A percentile compares a stretch with the other conserved stretches of the same genome.
Evolutionary conservation across 2,329 filamentous ascomycete genomes (phyloP).

Genomic region (Diplodia intermedia): DNA sequence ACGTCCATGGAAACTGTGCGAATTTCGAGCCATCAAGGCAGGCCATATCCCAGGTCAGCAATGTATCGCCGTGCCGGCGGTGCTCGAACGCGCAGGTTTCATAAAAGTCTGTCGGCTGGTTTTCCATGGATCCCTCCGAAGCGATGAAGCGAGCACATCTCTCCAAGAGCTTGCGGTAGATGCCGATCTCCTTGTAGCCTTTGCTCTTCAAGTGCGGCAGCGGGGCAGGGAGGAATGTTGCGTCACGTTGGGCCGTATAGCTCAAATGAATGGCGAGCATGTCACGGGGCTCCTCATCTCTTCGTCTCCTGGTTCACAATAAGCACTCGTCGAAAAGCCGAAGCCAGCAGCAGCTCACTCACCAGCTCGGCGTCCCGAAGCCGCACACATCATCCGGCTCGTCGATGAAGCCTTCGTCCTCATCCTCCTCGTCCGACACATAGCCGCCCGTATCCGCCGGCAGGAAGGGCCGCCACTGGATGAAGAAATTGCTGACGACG

Average conservation of each 20-base stretch:
- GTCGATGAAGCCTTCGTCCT: slow-evolving; percentile 18
- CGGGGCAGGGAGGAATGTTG: not conserved
- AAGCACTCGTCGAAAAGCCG: not conserved
- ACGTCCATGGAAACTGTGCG: slow-evolving; percentile 22
- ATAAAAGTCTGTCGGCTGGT: slow-evolving; percentile 8
- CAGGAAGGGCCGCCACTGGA: slow-evolving; percentile 19
- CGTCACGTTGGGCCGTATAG: slow-evolving; percentile 18
- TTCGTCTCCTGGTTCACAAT: not conserved
- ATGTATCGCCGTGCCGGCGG: slow-evolving; percentile 12
- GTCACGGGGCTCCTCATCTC: slow-evolving; percentile 15
- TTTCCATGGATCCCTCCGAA: not conserved
- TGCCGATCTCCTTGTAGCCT: not conserved
- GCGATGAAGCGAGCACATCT: slow-evolving; percentile 1
- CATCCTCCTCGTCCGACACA: slow-evolving; percentile 9
- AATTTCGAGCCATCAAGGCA: slow-evolving; percentile 16
- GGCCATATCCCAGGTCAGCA: slow-evolving; percentile 18
- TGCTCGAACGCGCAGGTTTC: slow-evolving; percentile 15
- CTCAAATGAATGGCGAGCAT: slow-evolving; percentile 18
- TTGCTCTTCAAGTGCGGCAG: slow-evolving; percentile 17
- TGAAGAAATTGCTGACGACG: slow-evolving; percentile 22
- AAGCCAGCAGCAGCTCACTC: not conserved
- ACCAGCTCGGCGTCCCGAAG: slow-evolving; percentile 26
- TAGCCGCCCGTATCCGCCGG: slow-evolving; percentile 14
- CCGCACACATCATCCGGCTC: slow-evolving; percentile 20
- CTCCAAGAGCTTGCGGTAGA: slow-evolving; percentile 12